phyloP scores from a whole-genome alignment of 2,329 filamentous ascomycete species.

The Nannizziopsis barbatae region DNA sequence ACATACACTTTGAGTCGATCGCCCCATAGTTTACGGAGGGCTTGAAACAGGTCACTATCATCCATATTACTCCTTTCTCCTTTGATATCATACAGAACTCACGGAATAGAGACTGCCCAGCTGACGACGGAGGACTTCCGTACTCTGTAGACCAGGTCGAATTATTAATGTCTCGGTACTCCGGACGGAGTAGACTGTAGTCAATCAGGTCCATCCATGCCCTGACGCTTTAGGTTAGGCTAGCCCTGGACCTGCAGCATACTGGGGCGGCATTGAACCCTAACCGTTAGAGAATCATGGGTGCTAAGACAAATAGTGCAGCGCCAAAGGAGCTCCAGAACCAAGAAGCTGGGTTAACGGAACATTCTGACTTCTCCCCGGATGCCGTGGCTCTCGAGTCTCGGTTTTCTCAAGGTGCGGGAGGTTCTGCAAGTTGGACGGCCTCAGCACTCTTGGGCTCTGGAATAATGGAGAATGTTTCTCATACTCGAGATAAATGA shows the following conservation, averaged over 20 bases:
- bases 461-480: background rate
- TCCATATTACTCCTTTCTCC: no score
- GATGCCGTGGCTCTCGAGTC: background rate
- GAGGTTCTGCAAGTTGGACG: background rate
- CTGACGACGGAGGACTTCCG: no score
- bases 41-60: no score
- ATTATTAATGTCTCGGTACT: no score
- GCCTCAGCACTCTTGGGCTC: background rate
- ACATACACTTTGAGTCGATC: no score
- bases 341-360: constrained; percentile 10
- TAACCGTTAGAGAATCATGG: background rate
- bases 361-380: constrained; percentile 9
- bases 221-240: no score
- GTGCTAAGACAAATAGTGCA: constrained; percentile 5
- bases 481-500: background rate
- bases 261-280: background rate
- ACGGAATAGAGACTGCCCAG: no score
- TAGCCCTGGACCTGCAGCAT: background rate
- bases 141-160: no score
- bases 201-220: no score
- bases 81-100: no score
- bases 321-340: constrained; percentile 7
- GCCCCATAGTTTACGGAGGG: no score
- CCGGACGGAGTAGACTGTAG: no score
- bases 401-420: background rate